Evolutionary conservation across 768 basidiomycete species (phyloP).

Genomic region (Thelephora ganbajun): DNA sequence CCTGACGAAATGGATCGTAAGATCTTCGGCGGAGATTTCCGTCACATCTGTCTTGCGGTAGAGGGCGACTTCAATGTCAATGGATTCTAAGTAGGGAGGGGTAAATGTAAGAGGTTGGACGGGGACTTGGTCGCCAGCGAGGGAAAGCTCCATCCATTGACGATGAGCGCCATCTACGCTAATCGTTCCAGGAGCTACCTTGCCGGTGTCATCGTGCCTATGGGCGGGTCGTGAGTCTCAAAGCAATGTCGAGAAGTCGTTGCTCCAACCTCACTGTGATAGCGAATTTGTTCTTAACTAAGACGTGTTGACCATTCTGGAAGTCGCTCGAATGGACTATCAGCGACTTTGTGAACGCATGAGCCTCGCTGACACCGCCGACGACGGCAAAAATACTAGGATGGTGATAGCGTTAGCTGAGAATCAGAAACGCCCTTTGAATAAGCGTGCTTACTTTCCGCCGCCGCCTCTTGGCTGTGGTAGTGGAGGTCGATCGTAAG

Average conservation of each 20-base stretch:
- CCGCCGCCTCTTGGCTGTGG: slow-evolving; percentile 2
- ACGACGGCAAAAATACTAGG: slow-evolving; percentile 11
- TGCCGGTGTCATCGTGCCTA: slow-evolving; percentile 71
- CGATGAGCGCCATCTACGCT: slow-evolving; percentile 72
- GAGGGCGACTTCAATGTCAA: slow-evolving; percentile 74
- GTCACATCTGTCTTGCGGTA: slow-evolving; percentile 41
- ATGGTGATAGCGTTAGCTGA: background rate
- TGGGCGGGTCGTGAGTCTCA: background rate
- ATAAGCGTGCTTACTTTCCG: no score
- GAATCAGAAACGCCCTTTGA: background rate
- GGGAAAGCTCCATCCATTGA: slow-evolving; percentile 81
- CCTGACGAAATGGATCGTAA: slow-evolving; percentile 58
- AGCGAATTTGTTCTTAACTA: slow-evolving; percentile 58
- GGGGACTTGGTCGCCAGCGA: slow-evolving; percentile 61
- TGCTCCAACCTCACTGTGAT: slow-evolving; percentile 43
- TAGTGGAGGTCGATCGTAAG: slow-evolving; percentile 10
- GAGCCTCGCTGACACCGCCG: slow-evolving; percentile 16
- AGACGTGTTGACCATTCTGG: slow-evolving; percentile 52
- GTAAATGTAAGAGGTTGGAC: slow-evolving; percentile 42
- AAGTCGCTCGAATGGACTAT: slow-evolving; percentile 76
- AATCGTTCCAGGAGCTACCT: slow-evolving; percentile 51
- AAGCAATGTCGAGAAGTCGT: background rate
- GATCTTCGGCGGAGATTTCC: slow-evolving; percentile 81
- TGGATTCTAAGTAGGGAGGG: slow-evolving; percentile 51
- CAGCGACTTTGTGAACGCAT: slow-evolving; percentile 72